Percentiles rank a stretch among this genome's conserved stretches.
Evolutionary conservation across 2,329 filamentous ascomycete species (phyloP).

Genomic region (Penicillium sp.): DNA sequence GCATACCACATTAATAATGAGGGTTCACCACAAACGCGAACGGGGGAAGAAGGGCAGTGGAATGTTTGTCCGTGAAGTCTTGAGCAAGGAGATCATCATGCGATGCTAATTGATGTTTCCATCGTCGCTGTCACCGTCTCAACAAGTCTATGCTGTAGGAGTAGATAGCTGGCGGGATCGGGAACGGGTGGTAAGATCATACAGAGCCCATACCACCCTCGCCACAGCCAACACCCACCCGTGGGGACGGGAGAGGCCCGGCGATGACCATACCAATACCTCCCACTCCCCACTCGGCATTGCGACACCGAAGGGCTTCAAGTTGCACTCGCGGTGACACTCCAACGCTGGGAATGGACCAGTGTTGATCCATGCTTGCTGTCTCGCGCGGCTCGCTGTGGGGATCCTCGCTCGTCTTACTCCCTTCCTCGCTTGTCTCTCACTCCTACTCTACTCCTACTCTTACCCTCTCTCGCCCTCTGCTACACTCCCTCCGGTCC

Average conservation of each 20-base stretch:
- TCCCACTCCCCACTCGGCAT: slow-evolving; percentile 13
- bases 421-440: slow-evolving; percentile 2
- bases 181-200: too few relatives aligned
- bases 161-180: too few relatives aligned
- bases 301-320: slow-evolving; percentile 28
- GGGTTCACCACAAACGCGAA: too few relatives aligned
- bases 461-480: too few relatives aligned
- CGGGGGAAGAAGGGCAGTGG: too few relatives aligned
- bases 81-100: background rate
- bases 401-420: slow-evolving; percentile 8
- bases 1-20: slow-evolving; percentile 21
- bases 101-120: too few relatives aligned
- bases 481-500: slow-evolving; percentile 19
- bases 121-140: too few relatives aligned
- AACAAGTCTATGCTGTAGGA: too few relatives aligned
- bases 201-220: slow-evolving; percentile 4
- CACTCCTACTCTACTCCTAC: slow-evolving; percentile 7
- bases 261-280: slow-evolving; percentile 18
- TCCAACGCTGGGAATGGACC: slow-evolving; percentile 26
- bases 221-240: background rate
- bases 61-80: too few relatives aligned
- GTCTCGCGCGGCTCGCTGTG: slow-evolving; percentile 5
- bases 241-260: too few relatives aligned
- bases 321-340: slow-evolving; percentile 26
- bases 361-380: slow-evolving; percentile 29